Percentiles rank a stretch among this genome's conserved stretches.
Conservation (phyloP, 495 filamentous ascomycete genomes). For the Hypoxylon fragiforme region DNA sequence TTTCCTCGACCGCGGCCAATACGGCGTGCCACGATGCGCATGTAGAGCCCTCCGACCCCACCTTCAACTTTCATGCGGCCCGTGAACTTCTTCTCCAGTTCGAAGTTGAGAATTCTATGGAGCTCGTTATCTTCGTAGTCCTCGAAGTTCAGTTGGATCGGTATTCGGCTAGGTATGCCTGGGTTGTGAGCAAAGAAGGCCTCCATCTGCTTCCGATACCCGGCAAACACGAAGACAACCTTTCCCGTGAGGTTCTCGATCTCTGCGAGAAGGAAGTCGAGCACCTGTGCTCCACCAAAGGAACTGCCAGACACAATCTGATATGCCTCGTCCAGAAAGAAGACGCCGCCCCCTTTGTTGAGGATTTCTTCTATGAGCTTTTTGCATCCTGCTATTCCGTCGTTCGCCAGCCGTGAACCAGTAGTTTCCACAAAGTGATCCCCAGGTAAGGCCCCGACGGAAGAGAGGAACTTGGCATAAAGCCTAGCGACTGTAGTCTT, state of each 20-base stretch:
- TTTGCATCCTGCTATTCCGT: conserved; percentile 60
- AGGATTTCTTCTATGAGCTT: conserved; percentile 60
- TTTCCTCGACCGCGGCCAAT: conserved; percentile 63
- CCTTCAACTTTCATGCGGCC: conserved; percentile 62
- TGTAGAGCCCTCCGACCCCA: conserved; percentile 64
- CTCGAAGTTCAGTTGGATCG: conserved; percentile 63
- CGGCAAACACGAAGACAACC: conserved; percentile 75
- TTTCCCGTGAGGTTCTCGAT: conserved; percentile 76
- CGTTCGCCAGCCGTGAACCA: conserved; percentile 66
- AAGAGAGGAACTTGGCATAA: conserved; percentile 69
- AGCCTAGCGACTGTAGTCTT: conserved; percentile 80
- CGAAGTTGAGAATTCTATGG: conserved; percentile 63
- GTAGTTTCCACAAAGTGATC: conserved; percentile 66
- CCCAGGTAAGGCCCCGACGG: conserved; percentile 60
- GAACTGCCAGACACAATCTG: conserved; percentile 64
- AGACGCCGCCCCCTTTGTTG: conserved; percentile 64
- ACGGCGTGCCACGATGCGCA: conserved; percentile 63
- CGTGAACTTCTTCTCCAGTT: conserved; percentile 50
- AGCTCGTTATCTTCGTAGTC: conserved; percentile 74
- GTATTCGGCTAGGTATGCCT: conserved; percentile 73
- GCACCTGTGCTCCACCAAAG: conserved; percentile 59
- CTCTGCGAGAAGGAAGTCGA: conserved; percentile 76
- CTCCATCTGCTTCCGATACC: conserved; percentile 80
- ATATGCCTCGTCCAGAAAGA: conserved; percentile 82
- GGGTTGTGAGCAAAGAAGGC: conserved; percentile 78